Conservation (phyloP, 331 rosid species). For the Cydonia oblonga region DNA sequence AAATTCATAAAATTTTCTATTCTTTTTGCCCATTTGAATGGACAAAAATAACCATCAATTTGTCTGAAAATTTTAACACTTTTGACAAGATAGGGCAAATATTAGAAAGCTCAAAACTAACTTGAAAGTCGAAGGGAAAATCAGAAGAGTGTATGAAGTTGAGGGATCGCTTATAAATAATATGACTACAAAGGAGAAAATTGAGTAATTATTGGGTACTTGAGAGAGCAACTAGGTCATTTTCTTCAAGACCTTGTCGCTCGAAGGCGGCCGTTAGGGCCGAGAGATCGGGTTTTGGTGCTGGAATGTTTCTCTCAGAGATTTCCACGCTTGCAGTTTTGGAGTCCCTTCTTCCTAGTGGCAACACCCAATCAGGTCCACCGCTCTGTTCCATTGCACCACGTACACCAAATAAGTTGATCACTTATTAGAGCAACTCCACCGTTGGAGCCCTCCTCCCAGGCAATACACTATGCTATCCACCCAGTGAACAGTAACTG, state of each 20-base stretch:
- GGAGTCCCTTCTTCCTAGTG: conserved; percentile 78
- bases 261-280: conserved; percentile 40
- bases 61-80: background rate
- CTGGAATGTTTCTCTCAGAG: conserved; percentile 59
- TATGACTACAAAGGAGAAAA: no score
- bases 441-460: no score
- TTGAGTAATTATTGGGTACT: conserved; percentile 19
- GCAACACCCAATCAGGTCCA: conserved; percentile 82
- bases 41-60: background rate
- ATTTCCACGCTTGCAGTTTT: conserved; percentile 42
- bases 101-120: background rate
- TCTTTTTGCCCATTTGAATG: no score
- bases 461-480: no score
- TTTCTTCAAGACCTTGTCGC: conserved; percentile 74
- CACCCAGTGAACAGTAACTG: no score
- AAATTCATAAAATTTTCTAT: background rate
- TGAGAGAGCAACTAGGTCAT: conserved; percentile 78
- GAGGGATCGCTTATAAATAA: no score
- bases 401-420: background rate
- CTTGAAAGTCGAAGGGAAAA: background rate
- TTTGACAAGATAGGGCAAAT: background rate
- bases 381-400: conserved; percentile 51
- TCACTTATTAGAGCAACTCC: background rate
- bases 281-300: conserved; percentile 53
- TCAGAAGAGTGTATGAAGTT: background rate